Conservation (phyloP, 106 monocot genomes). For the Posidonia australis region DNA sequence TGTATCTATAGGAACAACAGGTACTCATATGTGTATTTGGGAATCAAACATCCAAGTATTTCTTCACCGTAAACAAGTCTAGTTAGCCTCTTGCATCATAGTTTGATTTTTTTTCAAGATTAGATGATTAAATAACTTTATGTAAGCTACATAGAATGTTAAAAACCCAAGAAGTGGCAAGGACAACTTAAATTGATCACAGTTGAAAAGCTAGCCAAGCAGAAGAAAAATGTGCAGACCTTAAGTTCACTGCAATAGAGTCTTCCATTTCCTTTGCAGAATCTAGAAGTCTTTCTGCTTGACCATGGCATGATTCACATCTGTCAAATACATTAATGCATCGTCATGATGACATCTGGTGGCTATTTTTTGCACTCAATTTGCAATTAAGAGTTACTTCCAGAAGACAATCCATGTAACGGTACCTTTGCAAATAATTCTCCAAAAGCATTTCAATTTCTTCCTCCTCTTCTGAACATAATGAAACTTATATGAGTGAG, state of each 20-base stretch:
- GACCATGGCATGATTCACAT: conserved; percentile 96
- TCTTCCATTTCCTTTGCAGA: conserved; percentile 99
- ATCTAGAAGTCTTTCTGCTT: conserved; percentile 94
- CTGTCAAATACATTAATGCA: conserved; percentile 25
- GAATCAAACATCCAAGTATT: too few relatives aligned
- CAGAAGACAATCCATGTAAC: neutral
- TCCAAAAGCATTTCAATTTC: conserved; percentile 98
- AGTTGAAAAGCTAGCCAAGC: neutral
- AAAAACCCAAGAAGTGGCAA: neutral
- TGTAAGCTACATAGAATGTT: too few relatives aligned
- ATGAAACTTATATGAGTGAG: neutral
- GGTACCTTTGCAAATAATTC: conserved; percentile 84
- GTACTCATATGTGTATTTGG: too few relatives aligned
- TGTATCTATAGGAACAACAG: too few relatives aligned
- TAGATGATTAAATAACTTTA: neutral
- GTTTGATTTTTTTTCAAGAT: neutral
- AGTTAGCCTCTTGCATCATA: too few relatives aligned
- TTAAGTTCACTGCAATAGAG: conserved; percentile 93
- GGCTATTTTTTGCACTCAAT: neutral
- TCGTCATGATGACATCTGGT: neutral
- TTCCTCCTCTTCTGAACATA: conserved; percentile 87
- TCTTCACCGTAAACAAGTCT: too few relatives aligned
- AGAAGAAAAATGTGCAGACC: conserved; percentile 21
- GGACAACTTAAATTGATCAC: neutral
- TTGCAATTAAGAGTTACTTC: neutral